These are phyloP conservation scores for Pulveroboletus ravenelii DNA, from an alignment of 768 basidiomycete species.

Conservation along the genomic window DNA sequence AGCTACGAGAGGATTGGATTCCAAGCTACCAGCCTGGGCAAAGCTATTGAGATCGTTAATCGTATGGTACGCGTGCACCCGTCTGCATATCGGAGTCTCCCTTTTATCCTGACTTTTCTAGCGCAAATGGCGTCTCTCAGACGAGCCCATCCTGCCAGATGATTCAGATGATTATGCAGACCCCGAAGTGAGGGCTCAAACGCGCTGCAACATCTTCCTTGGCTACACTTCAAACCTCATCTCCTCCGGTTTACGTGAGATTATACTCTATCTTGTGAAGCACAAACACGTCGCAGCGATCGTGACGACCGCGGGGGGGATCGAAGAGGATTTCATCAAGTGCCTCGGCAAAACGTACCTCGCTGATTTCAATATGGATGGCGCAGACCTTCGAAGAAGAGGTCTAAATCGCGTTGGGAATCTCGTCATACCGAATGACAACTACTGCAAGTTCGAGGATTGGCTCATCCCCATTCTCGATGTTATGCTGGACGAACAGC, in stretches of 20 bases:
- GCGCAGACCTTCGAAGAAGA: slow-evolving; percentile 75
- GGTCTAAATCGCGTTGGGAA: slow-evolving; percentile 99
- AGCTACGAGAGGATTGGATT: slow-evolving; percentile 93
- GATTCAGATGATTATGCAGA: slow-evolving; percentile 63
- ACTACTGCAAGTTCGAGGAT: slow-evolving; percentile 99
- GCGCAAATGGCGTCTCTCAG: slow-evolving; percentile 86
- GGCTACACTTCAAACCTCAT: slow-evolving; percentile 99
- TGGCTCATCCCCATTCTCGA: slow-evolving; percentile 97
- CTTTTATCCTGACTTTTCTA: slow-evolving; percentile 27
- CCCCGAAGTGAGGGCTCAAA: slow-evolving; percentile 59
- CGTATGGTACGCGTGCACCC: slow-evolving; percentile 63
- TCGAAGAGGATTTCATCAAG: slow-evolving; percentile 99
- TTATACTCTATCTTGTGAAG: slow-evolving; percentile 89
- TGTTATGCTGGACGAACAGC: slow-evolving; percentile 85
- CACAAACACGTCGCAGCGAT: slow-evolving; percentile 84
- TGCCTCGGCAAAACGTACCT: slow-evolving; percentile 96
- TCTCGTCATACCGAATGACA: slow-evolving; percentile 93
- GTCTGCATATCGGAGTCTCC: background rate
- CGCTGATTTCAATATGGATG: slow-evolving; percentile 89
- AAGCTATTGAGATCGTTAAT: slow-evolving; percentile 86
- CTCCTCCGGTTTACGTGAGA: slow-evolving; percentile 92
- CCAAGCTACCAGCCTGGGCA: slow-evolving; percentile 90
- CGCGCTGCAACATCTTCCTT: slow-evolving; percentile 84
- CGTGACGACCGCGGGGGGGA: slow-evolving; percentile 96
- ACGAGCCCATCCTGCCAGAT: slow-evolving; percentile 69